Percentiles rank a stretch among this genome's conserved stretches.
phyloP scores from a whole-genome alignment of 2,329 filamentous ascomycete genomes.

The Didymosphaeria variabile region DNA sequence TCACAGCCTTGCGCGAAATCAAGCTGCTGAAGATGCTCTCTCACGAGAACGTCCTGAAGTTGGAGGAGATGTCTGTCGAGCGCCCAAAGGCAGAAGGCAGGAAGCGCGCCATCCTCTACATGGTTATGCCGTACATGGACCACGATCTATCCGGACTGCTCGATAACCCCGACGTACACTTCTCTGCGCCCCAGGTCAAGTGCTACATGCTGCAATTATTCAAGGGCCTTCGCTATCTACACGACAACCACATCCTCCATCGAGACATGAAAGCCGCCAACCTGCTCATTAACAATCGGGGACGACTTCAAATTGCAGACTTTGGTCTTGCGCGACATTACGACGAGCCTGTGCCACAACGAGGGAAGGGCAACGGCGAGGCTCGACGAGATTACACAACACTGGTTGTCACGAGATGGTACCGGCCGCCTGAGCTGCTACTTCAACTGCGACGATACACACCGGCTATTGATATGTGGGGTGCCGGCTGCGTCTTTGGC shows the following conservation, averaged over 20 bases:
- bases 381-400: slow-evolving; percentile 92
- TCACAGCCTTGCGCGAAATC: slow-evolving; percentile 95
- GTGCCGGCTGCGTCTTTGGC: slow-evolving; percentile 97
- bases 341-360: slow-evolving; percentile 80
- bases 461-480: slow-evolving; percentile 98
- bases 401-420: slow-evolving; percentile 97
- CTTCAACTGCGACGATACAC: slow-evolving; percentile 90
- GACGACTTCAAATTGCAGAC: slow-evolving; percentile 94
- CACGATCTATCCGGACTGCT: slow-evolving; percentile 97
- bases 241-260: slow-evolving; percentile 85
- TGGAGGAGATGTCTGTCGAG: slow-evolving; percentile 98
- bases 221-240: slow-evolving; percentile 87
- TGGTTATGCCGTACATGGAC: slow-evolving; percentile 99
- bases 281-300: slow-evolving; percentile 91
- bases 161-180: slow-evolving; percentile 89
- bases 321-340: slow-evolving; percentile 95
- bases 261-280: slow-evolving; percentile 99
- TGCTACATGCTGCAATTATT: slow-evolving; percentile 96
- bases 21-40: slow-evolving; percentile 96
- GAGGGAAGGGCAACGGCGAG: slow-evolving; percentile 82
- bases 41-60: slow-evolving; percentile 83
- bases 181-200: slow-evolving; percentile 92
- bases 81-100: slow-evolving; percentile 65
- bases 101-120: slow-evolving; percentile 86
- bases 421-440: slow-evolving; percentile 90